Base-by-base conservation (phyloP, 306 rosid genomes). In the Vicia faba region DNA sequence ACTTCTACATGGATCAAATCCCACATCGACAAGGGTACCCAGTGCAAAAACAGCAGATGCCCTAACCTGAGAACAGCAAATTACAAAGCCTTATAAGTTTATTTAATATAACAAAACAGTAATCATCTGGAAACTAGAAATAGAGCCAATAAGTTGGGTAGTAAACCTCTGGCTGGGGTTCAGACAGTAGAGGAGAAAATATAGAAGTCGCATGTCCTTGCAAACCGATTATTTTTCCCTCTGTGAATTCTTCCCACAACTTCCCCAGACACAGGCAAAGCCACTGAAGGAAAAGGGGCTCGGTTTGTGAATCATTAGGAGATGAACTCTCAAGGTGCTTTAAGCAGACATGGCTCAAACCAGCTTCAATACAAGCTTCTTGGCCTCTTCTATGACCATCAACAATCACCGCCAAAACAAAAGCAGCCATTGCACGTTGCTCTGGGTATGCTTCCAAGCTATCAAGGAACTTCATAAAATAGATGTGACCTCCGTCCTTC, bases 361-460 rank as follows among this genome's bases (percentile, higher is more conserved):
- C 87, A 59, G 89, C 90, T 81, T 91, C 92, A 64, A 88, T 71
- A 83, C 97, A 95, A 56, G 92, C 99, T 87, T 95, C 97, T 81
- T 95, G 97, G 56, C 99, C 99, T 33, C 92, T 84, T 70, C 88
- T 82, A 82, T 95, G 96, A 45, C 92, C 95, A 76, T 95, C 99
- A 69, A 95, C 96, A 72, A 91, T 95, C 60, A 91, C 97, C 38
- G 99, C 99, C 81, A 95, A 84, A 76, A 95, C 96, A 78, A 90
- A 95, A 29, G 99, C 99, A 73, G 99, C 97, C 99, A 91, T 91
- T 70, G 99, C 99, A 49, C 92, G 95, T 70, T 91, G 96, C 72
- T 95, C 96, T 29, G 97, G 96, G 78, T 40, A 91, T 58, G 95
- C 96, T 78, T 95, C 99, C 81, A 70, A 71, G 80, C 95, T 90